Evolutionary conservation across 495 filamentous ascomycete genomes (phyloP), one percentile per base, ranked within the genome.

Genomic region (Elasticomyces elasticus): DNA sequence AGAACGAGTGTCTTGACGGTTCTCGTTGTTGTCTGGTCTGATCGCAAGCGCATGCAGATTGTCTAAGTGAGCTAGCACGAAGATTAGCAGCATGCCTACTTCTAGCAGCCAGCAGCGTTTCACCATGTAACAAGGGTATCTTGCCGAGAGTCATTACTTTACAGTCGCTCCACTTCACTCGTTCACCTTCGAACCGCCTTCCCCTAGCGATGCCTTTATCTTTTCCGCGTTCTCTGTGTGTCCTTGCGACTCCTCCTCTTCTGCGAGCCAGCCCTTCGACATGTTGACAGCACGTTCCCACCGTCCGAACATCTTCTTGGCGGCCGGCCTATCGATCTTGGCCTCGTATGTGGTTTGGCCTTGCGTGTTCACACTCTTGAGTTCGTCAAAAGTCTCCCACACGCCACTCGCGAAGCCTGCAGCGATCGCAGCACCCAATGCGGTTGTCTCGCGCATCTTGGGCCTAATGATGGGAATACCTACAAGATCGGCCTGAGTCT

Each of bases 221-320:
- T 48, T 43, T 49, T 33, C 40, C 33, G 26, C 44, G 1, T 19
- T 50, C 19, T 47, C 50, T 25, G 22, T 43, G 9, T 46, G 19
- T 1, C 42, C 55, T 45, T 49, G 50, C 50, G 43, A 42, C 30
- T 42, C 51, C n/a, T 27, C 58, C 30, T 59, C 60, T n/a, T 60
- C 60, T 17, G 55, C 72, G 53, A 85, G 70, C 90, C 90, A 96
- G 37, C 90, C 90, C 58, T 78, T 80, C 56, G 84, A 86, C 85
- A 94, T 95, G 66, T 89, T 79, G 13, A 96, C 90, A 1, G 90
- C 90, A 64, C 85, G 82, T 55, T 80, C 76, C 90, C 90, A 96
- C 61, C 80, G 79, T 54, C 71, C 76, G 60, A 89, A 94, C 83
- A 90, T 80, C 65, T 72, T 73, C 22, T 66, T 68, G 38, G 84